phyloP scores from a whole-genome alignment of 306 rosid species.

The Calophaca sinica region DNA sequence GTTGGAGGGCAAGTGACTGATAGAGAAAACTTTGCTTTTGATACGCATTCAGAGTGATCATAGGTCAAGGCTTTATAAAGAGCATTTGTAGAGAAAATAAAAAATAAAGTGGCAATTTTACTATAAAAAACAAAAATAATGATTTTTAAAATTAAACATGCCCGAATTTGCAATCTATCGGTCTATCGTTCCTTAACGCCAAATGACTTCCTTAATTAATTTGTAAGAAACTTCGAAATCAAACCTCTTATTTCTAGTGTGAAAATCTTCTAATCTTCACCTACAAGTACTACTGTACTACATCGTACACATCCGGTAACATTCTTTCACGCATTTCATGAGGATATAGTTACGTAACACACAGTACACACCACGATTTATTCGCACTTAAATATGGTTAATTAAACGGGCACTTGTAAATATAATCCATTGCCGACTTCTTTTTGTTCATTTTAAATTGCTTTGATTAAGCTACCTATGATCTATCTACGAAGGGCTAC shows the following conservation, averaged over 20 bases:
- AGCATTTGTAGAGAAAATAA: too few relatives aligned
- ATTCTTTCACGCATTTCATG: not conserved
- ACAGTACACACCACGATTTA: not conserved
- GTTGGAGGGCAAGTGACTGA: too few relatives aligned
- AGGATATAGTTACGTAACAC: not conserved
- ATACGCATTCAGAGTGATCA: too few relatives aligned
- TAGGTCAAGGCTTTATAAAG: too few relatives aligned
- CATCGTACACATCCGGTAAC: not conserved
- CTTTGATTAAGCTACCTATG: not conserved
- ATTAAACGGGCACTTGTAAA: not conserved
- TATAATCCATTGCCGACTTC: not conserved
- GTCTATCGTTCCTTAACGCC: not conserved
- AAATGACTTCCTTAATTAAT: not conserved
- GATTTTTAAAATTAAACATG: too few relatives aligned
- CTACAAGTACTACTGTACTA: not conserved
- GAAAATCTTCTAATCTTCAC: not conserved
- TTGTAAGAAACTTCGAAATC: not conserved
- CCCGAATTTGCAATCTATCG: too few relatives aligned
- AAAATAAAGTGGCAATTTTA: too few relatives aligned
- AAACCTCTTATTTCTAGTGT: not conserved
- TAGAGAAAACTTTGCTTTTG: too few relatives aligned
- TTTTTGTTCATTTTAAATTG: not conserved
- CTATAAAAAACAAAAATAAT: too few relatives aligned
- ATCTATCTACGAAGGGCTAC: not conserved
- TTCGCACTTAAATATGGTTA: not conserved